Evolutionary conservation across 306 rosid genomes (phyloP), one percentile per base, ranked within the genome.

Genomic region (Cercis canadensis): DNA sequence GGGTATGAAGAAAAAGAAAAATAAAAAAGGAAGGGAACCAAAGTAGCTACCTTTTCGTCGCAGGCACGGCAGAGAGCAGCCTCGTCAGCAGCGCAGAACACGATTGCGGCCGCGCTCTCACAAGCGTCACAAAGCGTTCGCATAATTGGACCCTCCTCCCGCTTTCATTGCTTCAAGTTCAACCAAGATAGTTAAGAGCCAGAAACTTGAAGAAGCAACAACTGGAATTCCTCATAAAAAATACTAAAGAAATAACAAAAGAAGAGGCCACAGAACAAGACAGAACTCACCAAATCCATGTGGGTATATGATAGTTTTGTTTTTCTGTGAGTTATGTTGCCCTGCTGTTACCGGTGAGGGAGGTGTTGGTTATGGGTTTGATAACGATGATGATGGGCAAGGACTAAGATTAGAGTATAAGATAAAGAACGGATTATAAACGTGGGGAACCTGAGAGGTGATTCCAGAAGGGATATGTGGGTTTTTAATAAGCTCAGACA

Each of bases 71-170:
- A 95, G 36, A 95, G 99, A 52, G 99, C 92, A 40, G 99, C 99
- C 65, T 95, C 99, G 70, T 95, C 99, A 9, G 99, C 99, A 70
- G 99, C 97, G 78, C 99, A 95, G 84, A 95, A 95, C 24, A 95
- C 86, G 51, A 90, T 86, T 12, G 99, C 99, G 12, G 96, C 92
- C 3, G 99, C 96, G 62, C 96, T 86, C 87, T 91, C 97, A 79
- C 99, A 95, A 69, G 99, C 87, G 70, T 95, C 99, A 75, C 99
- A 95, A 80, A 95, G 88, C 75, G 96, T 91, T 85, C 99, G 96
- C 99, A 95, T 95, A 69, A 80, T 86, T 83, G 66, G 21, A 43
- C 36, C 57, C 74, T 45, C 52, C 57, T 78, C 66, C 75, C 72
- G 72, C 84, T 87, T 84, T 91, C 97, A 95, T 91, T 70, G 82